phyloP scores from a whole-genome alignment of 78 protist species.

The Chrysochromulina tobinii region DNA sequence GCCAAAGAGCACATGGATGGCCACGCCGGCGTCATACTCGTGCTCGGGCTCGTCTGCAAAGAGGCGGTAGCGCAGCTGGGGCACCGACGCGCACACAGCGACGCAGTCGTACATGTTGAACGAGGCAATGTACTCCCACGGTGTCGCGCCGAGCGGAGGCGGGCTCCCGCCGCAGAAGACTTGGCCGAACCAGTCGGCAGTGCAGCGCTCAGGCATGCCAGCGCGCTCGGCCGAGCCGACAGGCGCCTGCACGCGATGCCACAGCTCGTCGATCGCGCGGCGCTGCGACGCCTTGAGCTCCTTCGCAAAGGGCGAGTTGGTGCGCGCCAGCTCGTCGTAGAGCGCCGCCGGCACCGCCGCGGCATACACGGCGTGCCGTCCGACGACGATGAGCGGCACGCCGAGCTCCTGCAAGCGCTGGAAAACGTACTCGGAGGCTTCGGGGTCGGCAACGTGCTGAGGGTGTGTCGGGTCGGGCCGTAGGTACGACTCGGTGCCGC shows the following conservation, averaged over 20 bases:
- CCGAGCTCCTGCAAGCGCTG: not conserved
- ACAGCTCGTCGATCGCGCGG: not conserved
- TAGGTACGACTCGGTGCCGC: no score
- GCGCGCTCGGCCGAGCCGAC: not conserved
- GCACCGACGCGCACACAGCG: not conserved
- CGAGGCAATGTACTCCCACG: not conserved
- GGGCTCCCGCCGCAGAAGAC: not conserved
- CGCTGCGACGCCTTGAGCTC: not conserved
- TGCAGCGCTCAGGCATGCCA: not conserved
- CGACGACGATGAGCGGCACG: not conserved
- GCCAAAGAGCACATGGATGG: no score
- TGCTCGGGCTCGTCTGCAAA: not conserved
- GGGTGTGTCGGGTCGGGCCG: no score
- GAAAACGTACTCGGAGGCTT: not conserved
- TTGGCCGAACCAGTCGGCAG: not conserved
- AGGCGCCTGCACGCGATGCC: not conserved
- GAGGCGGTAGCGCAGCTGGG: not conserved
- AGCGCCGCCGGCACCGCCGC: not conserved
- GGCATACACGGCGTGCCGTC: not conserved
- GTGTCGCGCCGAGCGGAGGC: no score
- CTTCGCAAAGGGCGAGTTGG: not conserved
- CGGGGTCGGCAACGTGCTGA: not conserved
- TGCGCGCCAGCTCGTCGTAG: not conserved
- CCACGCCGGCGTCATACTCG: no score
- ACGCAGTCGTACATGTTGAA: not conserved